Percentiles rank a stretch among this genome's conserved stretches.
These are phyloP conservation scores for Candida vaughaniae DNA, from an alignment of 805 yeast genomes.

Conservation along the genomic window DNA sequence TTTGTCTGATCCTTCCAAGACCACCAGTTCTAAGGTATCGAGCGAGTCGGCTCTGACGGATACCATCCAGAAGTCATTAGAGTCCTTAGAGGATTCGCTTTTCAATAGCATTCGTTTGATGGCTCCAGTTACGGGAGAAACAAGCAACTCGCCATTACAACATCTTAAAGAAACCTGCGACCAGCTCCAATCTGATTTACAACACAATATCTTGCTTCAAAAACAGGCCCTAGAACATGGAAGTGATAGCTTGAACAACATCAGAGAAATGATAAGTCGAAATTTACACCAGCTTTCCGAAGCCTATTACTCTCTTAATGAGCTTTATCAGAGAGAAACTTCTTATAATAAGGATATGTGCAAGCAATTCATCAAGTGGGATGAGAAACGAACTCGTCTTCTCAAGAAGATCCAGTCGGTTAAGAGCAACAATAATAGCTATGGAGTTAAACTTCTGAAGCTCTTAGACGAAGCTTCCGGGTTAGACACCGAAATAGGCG, in stretches of 20 bases:
- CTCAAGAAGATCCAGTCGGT: constrained; percentile 36
- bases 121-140: not conserved
- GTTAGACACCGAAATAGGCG: constrained; percentile 38
- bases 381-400: constrained; percentile 32
- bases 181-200: constrained; percentile 4
- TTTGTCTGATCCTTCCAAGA: not conserved
- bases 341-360: constrained; percentile 24
- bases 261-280: constrained; percentile 26
- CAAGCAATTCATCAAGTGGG: constrained; percentile 40
- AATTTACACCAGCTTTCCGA: constrained; percentile 41
- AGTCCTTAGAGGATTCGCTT: constrained; percentile 4
- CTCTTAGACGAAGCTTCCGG: constrained; percentile 31
- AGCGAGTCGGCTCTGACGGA: constrained; percentile 8
- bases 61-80: constrained; percentile 7
- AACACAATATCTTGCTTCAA: constrained; percentile 7
- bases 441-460: constrained; percentile 40
- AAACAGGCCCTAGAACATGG: constrained; percentile 29
- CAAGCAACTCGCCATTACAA: constrained; percentile 7
- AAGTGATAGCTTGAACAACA: constrained; percentile 26
- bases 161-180: constrained; percentile 10
- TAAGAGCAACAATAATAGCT: constrained; percentile 37
- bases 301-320: constrained; percentile 43
- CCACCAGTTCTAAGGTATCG: not conserved
- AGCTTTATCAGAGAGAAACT: constrained; percentile 43
- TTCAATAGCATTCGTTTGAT: constrained; percentile 4